Evolutionary conservation across 2,329 filamentous ascomycete genomes (phyloP), one percentile per base, ranked within the genome.

Genomic region (Colletotrichum destructivum): DNA sequence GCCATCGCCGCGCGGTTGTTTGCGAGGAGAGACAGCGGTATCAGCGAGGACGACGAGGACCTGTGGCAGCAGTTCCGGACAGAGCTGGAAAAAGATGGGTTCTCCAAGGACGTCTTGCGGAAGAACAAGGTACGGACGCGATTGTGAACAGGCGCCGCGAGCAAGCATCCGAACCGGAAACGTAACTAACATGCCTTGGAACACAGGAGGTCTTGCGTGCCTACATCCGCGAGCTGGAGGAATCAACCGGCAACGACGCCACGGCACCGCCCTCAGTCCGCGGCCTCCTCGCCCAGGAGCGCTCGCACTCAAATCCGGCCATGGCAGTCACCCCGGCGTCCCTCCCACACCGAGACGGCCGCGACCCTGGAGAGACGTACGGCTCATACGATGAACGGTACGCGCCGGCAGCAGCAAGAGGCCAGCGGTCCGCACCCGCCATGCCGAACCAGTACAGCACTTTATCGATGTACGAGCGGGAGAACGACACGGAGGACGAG

Each of bases 171-270:
- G 13, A 16, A 1, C 7, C 38, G 18, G 60, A 49, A 66, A 52
- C 9, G 3, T 52, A 35, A 61, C 75, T 78, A 69, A 78, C 68
- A 74, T 65, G 35, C 12, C 57, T 38, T 35, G 31, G 31, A 35
- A 63, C 64, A 68, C 69, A 91, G 89, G 88, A 90, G 74, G 83
- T 90, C 12, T 79, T 91, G 31, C 84, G 88, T 72, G 88, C 89
- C 23, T 91, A 91, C 75, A 90, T 91, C 52, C 87, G 88, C 46
- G 87, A 89, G 75, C 84, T 91, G 72, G 87, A 90, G 73, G 84
- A 88, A 51, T 82, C 86, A 66, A 82, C 82, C 46, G 78, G 80
- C n/a, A 77, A 81, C 15, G 82, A 83, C 49, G 83, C 82, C 26
- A 84, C 84, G 35, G 79, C 81, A 44, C 84, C 84, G 15, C 86